Evolutionary conservation across 1,284 basidiomycete genomes (phyloP), one percentile per base, ranked within the genome.

Genomic region (Ganoderma multipileum): DNA sequence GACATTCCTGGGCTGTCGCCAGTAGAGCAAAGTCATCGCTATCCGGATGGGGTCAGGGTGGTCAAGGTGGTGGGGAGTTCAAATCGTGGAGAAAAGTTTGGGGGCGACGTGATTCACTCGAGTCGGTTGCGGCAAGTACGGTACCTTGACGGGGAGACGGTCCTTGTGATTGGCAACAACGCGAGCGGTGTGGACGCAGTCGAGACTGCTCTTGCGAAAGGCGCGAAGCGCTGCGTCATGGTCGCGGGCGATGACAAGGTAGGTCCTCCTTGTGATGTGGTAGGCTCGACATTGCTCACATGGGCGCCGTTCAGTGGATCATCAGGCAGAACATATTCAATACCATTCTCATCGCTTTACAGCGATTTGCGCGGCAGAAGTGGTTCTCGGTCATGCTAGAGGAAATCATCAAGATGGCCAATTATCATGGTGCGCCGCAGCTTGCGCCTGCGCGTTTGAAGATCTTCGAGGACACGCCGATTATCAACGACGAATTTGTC

Each of bases 101-200:
- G 76, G 57, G 84, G 85, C 18, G 77, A 81, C 18, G 79, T 90
- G 20, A 73, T 88, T 2, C 89, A 91, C 74, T 89, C 88, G 0
- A 86, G 84, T 0, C 79, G 87, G 71, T 83, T 90, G 11, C 78
- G 81, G 61, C 78, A 78, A 16, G 77, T 79, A 8, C 23, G 11
- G 11, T 74, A 80, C 9, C 74, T 82, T 2, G 76, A 80, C 7
- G 87, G 83, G 0, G 89, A 89, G 78, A 83, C 80, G 18, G 79
- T 88, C 4, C 80, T 85, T 18, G 81, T 89, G 3, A 80, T 91
- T 30, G 89, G 89, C 0, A 85, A 85, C 50, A 88, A 89, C 0
- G 89, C 89, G 0, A 86, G 84, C 60, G 89, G 86, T 8, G 85
- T 90, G 20, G 89, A 91, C 72, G 85, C 88, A 1, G 86, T 87